Conservation (phyloP, 768 basidiomycete species). For the Hydnomerulius pinastri region DNA sequence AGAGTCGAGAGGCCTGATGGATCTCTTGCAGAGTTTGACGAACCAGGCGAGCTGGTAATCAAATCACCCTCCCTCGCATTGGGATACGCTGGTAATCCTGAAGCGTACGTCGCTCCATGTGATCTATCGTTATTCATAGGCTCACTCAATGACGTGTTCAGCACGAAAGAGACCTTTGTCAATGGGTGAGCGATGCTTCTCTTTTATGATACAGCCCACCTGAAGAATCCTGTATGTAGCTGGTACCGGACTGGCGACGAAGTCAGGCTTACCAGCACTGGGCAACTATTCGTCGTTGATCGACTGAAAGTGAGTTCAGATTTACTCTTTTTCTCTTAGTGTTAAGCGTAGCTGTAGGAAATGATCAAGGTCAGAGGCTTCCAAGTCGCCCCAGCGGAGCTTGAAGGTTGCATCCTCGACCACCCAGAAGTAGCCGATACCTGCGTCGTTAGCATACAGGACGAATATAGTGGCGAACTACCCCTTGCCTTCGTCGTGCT, state of each 20-base stretch:
- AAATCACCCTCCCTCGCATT: conserved; percentile 58
- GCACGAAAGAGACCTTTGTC: conserved; percentile 60
- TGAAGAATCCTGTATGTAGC: conserved; percentile 22
- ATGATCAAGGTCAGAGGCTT: conserved; percentile 60
- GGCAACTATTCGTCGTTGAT: conserved; percentile 66
- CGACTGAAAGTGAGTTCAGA: conserved; percentile 55
- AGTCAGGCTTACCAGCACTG: conserved; percentile 55
- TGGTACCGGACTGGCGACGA: conserved; percentile 70
- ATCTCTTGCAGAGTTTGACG: conserved; percentile 48
- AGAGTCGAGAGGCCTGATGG: conserved; percentile 60
- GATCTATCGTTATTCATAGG: background rate
- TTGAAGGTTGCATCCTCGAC: conserved; percentile 58
- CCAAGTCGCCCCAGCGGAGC: conserved; percentile 59
- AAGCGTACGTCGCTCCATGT: conserved; percentile 45
- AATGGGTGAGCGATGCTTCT: conserved; percentile 31
- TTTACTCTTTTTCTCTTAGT: background rate
- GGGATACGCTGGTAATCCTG: conserved; percentile 55
- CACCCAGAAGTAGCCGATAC: conserved; percentile 59
- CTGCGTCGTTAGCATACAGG: conserved; percentile 62
- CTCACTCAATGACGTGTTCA: conserved; percentile 22
- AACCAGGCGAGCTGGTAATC: conserved; percentile 59
- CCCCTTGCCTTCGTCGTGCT: conserved; percentile 69
- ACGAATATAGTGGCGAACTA: conserved; percentile 73
- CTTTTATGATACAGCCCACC: background rate
- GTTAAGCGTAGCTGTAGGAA: conserved; percentile 42